Evolutionary conservation across 345 rosid genomes (phyloP).

Genomic region (Camelina laxa): DNA sequence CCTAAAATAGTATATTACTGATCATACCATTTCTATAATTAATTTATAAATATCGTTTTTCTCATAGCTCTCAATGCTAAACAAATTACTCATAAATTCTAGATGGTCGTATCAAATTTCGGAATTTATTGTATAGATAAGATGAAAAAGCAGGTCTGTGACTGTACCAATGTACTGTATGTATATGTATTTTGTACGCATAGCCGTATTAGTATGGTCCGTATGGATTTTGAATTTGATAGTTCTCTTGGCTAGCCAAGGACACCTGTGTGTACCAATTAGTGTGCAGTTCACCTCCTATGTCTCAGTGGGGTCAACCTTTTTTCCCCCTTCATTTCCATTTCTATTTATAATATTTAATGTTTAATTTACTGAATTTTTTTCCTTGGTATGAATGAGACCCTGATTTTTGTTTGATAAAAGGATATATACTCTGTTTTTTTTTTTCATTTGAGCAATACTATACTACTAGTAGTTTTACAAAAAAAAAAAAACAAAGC

Average conservation of each 20-base stretch:
- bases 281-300: not conserved
- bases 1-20: conserved; percentile 28
- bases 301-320: not conserved
- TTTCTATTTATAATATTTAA: not conserved
- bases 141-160: conserved; percentile 7
- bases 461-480: not conserved
- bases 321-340: not conserved
- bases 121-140: not conserved
- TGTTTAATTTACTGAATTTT: not conserved
- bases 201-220: not conserved
- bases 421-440: too few relatives aligned
- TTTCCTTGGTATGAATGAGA: too few relatives aligned
- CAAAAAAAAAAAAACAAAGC: too few relatives aligned
- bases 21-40: conserved; percentile 15
- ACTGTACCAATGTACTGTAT: not conserved
- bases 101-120: conserved; percentile 12
- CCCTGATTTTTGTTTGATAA: too few relatives aligned
- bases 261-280: conserved; percentile 29
- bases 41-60: not conserved
- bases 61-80: not conserved
- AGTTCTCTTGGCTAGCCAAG: conserved; percentile 1
- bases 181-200: not conserved
- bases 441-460: not conserved
- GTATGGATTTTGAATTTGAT: conserved; percentile 15
- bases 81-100: conserved; percentile 3